These are phyloP conservation scores for Eragrostis curvula DNA, from an alignment of 176 grass and related monocot species.

Conservation along the genomic window DNA sequence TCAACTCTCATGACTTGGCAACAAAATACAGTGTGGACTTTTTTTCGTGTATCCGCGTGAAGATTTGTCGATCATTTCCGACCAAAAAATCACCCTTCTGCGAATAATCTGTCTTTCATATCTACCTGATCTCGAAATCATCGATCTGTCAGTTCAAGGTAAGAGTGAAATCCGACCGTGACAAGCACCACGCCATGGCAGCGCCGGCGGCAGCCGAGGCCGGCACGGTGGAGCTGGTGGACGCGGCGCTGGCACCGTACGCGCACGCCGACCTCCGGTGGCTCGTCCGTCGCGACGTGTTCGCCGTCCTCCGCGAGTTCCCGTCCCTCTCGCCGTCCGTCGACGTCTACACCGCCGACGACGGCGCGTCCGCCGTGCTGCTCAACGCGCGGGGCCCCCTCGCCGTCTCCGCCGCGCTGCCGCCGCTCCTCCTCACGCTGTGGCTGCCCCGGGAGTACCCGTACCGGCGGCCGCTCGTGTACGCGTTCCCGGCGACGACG, in stretches of 20 bases:
- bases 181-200: too few species aligned
- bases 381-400: conserved; percentile 46
- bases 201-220: not conserved
- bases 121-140: too few species aligned
- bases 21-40: not conserved
- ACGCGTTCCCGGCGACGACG: conserved; percentile 19
- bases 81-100: not conserved
- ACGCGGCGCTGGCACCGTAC: conserved; percentile 3
- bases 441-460: conserved; percentile 48
- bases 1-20: not conserved
- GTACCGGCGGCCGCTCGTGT: conserved; percentile 12
- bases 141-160: too few species aligned
- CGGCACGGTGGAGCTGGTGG: conserved; percentile 38
- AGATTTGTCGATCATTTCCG: not conserved
- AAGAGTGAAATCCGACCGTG: too few species aligned
- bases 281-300: conserved; percentile 41
- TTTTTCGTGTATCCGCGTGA: not conserved
- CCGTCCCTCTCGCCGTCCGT: conserved; percentile 47
- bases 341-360: conserved; percentile 43
- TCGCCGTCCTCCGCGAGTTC: conserved; percentile 44
- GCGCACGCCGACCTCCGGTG: conserved; percentile 35
- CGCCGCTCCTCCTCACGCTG: conserved; percentile 33
- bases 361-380: conserved; percentile 37
- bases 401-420: not conserved
- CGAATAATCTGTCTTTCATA: too few species aligned